phyloP scores from a whole-genome alignment of 2,329 filamentous ascomycete genomes.

The Ceratocystis colombiana region DNA sequence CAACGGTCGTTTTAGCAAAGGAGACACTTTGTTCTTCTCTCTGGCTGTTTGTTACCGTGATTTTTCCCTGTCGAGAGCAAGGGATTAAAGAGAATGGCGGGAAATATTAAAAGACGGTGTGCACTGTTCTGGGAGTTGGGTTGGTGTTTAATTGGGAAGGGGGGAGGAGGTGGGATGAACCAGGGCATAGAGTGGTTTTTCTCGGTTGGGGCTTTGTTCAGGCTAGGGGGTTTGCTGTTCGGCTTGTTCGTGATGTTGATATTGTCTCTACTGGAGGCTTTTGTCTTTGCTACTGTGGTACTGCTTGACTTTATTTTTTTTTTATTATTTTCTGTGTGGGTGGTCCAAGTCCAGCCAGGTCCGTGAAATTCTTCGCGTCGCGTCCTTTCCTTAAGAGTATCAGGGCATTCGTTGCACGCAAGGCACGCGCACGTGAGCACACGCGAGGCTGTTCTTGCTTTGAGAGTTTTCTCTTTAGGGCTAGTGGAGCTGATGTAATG shows the following conservation, averaged over 20 bases:
- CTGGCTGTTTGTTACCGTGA: background rate
- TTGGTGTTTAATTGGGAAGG: constrained; percentile 21
- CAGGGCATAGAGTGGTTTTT: constrained; percentile 25
- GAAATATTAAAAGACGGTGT: constrained; percentile 24
- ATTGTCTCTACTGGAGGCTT: no score
- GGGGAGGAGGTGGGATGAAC: background rate
- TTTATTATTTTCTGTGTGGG: background rate
- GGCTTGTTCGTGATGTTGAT: no score
- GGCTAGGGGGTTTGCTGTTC: constrained; percentile 1
- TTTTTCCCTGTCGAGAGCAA: background rate
- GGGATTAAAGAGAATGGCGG: constrained; percentile 26
- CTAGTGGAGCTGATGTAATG: background rate
- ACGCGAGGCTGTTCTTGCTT: background rate
- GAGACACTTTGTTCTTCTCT: background rate
- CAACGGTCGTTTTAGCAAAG: background rate
- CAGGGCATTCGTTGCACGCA: background rate
- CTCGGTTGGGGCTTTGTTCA: background rate
- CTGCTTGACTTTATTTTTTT: no score
- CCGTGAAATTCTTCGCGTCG: background rate
- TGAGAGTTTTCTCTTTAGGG: constrained; percentile 3
- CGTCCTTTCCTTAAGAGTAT: background rate
- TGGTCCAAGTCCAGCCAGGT: background rate
- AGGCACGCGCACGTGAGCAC: background rate
- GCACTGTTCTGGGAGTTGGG: constrained; percentile 1
- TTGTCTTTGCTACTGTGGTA: no score